Evolutionary conservation across 2,329 filamentous ascomycete genomes (phyloP), one percentile per base, ranked within the genome.

Genomic region (Trichophyton mentagrophytes): DNA sequence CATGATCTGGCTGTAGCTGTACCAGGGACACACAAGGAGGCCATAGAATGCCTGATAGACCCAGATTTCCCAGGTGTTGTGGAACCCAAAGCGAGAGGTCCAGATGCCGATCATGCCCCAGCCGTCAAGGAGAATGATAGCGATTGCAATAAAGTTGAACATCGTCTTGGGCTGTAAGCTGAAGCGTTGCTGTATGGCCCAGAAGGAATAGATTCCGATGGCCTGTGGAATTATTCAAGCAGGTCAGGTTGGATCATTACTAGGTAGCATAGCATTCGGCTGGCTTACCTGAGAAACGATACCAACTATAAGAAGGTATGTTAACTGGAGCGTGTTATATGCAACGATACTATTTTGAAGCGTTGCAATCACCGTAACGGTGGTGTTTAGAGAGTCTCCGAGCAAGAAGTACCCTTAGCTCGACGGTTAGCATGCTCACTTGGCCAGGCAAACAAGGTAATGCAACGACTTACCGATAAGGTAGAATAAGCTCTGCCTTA

Each of bases 1-100:
- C 80, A 88, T 85, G 66, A 85, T 87, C 68, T 87, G 85, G 0
- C 80, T 82, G 70, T 88, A 88, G 56, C 81, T 83, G 70, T 87
- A 87, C 84, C 84, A 87, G 0, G 85, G 84, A 64, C 84, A 86
- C 5, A 87, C 82, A 55, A 86, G 79, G 0, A 88, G 74, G 0
- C 85, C 85, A 66, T 86, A 87, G 64, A 84, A 85, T 7, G 71
- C 73, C 69, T 77, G 75, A 61, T 78, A 77, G 27, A 76, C 70
- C 79, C 78, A 81, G 53, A 81, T 74, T 67, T 82, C 80, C 78
- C 78, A 82, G 4, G 69, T 68, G 62, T 80, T 71, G 65, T 82
- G 79, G 67, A 80, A 82, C 5, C 79, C 79, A 59, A 83, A 80
- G 1, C 68, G 70, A 8, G 77, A 66, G 0, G 80, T 81, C 79